Percentiles rank a stretch among this genome's conserved stretches.
phyloP scores from a whole-genome alignment of 1,284 basidiomycete species.

The Sanguinoderma infundibulare region DNA sequence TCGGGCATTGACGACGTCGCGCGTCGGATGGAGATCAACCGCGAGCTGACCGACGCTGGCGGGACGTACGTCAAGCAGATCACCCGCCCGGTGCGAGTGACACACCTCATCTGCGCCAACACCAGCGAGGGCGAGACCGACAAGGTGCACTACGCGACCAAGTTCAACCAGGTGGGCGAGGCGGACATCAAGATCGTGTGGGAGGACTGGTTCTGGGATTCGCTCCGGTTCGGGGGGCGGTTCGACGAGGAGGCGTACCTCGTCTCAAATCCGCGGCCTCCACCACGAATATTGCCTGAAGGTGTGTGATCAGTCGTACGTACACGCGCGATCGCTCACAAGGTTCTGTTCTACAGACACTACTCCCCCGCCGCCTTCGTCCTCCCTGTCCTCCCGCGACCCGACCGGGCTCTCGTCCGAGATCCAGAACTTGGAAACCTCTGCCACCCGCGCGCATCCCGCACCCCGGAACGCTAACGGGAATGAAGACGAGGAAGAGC shows the following conservation, averaged over 20 bases:
- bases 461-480: conserved; percentile 11
- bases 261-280: conserved; percentile 60
- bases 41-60: conserved; percentile 53
- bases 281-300: conserved; percentile 42
- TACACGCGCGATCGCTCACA: background rate
- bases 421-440: conserved; percentile 16
- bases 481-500: conserved; percentile 46
- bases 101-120: conserved; percentile 68
- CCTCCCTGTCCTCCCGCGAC: background rate
- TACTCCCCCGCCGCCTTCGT: conserved; percentile 15
- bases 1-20: conserved; percentile 67
- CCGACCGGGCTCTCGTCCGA: conserved; percentile 19
- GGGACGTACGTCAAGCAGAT: conserved; percentile 65
- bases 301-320: conserved; percentile 12
- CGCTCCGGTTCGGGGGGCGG: conserved; percentile 62
- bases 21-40: conserved; percentile 59
- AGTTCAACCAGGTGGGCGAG: conserved; percentile 67
- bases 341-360: background rate
- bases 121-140: conserved; percentile 48
- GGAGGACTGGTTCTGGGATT: conserved; percentile 91
- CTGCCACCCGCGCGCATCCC: conserved; percentile 2
- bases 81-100: conserved; percentile 70
- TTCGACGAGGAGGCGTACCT: conserved; percentile 62
- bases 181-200: conserved; percentile 74
- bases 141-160: conserved; percentile 72